phyloP scores from a whole-genome alignment of 2,329 filamentous ascomycete species.

The Orbilia oligospora region DNA sequence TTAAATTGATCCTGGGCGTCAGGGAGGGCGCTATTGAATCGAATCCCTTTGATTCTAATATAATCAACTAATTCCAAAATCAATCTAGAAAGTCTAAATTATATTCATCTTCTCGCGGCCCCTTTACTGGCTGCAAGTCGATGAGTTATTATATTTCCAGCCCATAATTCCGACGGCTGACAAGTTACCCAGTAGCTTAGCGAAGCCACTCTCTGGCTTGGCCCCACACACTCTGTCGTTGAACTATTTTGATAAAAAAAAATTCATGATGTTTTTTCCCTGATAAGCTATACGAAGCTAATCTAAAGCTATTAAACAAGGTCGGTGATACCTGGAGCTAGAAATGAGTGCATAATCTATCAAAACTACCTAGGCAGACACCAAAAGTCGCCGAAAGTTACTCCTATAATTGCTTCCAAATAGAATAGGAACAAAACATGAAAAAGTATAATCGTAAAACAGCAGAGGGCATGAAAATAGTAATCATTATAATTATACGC shows the following conservation, averaged over 20 bases:
- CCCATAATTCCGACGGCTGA: not conserved
- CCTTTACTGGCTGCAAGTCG: not conserved
- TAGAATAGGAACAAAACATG: not conserved
- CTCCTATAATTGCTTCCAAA: conserved; percentile 18
- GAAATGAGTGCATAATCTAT: not conserved
- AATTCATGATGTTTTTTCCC: too few species aligned
- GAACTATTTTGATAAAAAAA: too few species aligned
- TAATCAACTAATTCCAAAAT: not conserved
- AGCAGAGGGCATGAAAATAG: not conserved
- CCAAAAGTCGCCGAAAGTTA: not conserved
- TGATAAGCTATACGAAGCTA: too few species aligned
- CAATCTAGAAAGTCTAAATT: not conserved
- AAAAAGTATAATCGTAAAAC: not conserved
- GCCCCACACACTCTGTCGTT: too few species aligned
- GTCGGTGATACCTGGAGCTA: too few species aligned
- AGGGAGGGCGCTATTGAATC: too few species aligned
- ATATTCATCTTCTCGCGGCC: not conserved
- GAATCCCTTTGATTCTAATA: too few species aligned
- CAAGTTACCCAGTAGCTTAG: not conserved
- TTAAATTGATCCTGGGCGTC: too few species aligned
- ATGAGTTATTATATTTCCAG: not conserved
- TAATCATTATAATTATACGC: not conserved
- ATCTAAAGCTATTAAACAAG: too few species aligned
- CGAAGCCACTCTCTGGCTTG: not conserved
- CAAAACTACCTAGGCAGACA: not conserved